Evolutionary conservation across 441 rosid genomes (phyloP).

Genomic region (Erysimum cheiri): DNA sequence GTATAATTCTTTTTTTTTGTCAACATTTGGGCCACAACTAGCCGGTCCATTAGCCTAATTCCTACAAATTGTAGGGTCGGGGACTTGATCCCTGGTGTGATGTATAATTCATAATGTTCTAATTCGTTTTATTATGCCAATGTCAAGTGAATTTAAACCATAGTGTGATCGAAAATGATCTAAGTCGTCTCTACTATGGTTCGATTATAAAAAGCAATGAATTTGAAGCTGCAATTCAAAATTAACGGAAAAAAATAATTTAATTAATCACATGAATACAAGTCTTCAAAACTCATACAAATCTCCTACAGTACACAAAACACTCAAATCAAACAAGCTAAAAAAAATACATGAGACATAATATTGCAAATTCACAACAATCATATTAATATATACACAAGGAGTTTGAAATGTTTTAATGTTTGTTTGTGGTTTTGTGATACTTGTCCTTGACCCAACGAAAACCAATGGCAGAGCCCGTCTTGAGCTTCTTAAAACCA

Average conservation of each 20-base stretch:
- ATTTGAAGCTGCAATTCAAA: neutral
- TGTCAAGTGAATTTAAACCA: too few relatives aligned
- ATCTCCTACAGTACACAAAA: neutral
- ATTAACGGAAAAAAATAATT: neutral
- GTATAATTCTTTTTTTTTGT: too few relatives aligned
- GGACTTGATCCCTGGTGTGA: too few relatives aligned
- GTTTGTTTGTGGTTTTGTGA: conserved; percentile 66
- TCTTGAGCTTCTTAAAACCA: conserved; percentile 73
- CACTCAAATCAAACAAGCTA: conserved; percentile 2
- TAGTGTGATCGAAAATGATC: too few relatives aligned
- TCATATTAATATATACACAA: conserved; percentile 5
- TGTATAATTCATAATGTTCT: too few relatives aligned
- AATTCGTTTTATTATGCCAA: too few relatives aligned
- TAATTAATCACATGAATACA: conserved; percentile 13
- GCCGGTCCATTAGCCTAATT: too few relatives aligned
- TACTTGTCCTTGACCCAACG: conserved; percentile 85
- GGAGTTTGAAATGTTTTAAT: neutral
- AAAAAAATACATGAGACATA: neutral
- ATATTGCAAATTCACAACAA: neutral
- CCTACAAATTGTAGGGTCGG: too few relatives aligned
- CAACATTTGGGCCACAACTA: too few relatives aligned
- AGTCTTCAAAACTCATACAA: neutral
- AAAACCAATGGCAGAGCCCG: conserved; percentile 67
- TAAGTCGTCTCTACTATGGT: neutral
- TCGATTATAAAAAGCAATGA: neutral